Conservation (phyloP, 2,329 filamentous ascomycete species). For the Rachicladosporium sp. region DNA sequence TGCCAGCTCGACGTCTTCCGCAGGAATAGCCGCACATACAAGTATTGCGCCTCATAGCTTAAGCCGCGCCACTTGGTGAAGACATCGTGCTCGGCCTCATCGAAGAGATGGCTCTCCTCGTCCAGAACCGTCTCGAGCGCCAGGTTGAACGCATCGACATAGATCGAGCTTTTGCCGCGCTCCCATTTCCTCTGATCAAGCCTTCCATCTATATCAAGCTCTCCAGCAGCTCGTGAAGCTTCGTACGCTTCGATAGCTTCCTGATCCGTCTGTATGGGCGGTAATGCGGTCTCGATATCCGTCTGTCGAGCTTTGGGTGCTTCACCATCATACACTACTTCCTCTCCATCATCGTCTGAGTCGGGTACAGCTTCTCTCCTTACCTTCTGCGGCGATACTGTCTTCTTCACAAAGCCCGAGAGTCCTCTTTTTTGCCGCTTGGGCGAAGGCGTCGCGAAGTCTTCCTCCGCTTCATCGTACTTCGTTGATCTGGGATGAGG, state of each 20-base stretch:
- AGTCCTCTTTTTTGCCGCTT: constrained; percentile 30
- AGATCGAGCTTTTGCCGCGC: constrained; percentile 74
- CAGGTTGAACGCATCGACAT: constrained; percentile 93
- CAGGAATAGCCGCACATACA: constrained; percentile 90
- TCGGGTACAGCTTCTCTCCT: constrained; percentile 16
- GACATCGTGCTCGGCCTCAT: constrained; percentile 61
- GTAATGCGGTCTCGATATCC: constrained; percentile 60
- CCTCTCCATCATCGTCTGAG: constrained; percentile 22
- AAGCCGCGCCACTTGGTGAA: constrained; percentile 65
- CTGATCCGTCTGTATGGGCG: constrained; percentile 52
- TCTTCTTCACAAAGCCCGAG: constrained; percentile 8
- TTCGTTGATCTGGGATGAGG: constrained; percentile 34
- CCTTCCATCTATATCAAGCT: constrained; percentile 33
- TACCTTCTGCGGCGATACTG: constrained; percentile 8
- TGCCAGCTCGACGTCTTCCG: constrained; percentile 90
- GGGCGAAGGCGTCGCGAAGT: constrained; percentile 23
- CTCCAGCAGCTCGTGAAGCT: constrained; percentile 45
- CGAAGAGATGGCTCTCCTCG: constrained; percentile 79
- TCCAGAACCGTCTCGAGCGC: constrained; percentile 79
- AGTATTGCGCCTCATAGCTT: constrained; percentile 76
- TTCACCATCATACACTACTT: constrained; percentile 13
- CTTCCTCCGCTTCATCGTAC: constrained; percentile 25
- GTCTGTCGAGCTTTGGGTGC: constrained; percentile 37
- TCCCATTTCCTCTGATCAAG: constrained; percentile 53
- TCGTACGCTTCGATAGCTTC: constrained; percentile 74